These are phyloP conservation scores for Neurospora sp. DNA, from an alignment of 495 filamentous ascomycete genomes.

Conservation along the genomic window DNA sequence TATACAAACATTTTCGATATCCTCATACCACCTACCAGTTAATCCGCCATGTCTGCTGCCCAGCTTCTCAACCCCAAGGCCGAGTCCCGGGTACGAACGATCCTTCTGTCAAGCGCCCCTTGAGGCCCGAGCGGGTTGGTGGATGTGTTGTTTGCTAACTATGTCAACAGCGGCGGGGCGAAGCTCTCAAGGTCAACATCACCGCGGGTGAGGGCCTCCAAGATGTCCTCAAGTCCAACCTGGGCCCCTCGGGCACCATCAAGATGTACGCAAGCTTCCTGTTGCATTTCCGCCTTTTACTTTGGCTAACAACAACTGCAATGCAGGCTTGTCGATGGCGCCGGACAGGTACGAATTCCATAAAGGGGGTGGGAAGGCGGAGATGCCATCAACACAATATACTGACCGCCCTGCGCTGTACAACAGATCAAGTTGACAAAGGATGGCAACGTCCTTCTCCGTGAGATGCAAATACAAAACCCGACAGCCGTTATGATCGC, in stretches of 20 bases:
- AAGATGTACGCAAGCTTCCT: constrained; percentile 66
- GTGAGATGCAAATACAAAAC: constrained; percentile 95
- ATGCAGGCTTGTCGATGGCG: constrained; percentile 82
- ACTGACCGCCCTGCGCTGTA: background rate
- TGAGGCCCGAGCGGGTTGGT: background rate
- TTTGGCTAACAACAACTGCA: constrained; percentile 19
- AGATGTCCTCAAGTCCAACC: constrained; percentile 92
- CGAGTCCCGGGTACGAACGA: constrained; percentile 70
- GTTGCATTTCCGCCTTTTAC: background rate
- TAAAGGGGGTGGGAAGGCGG: constrained; percentile 1
- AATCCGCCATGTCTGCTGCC: constrained; percentile 66
- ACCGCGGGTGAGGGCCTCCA: constrained; percentile 88
- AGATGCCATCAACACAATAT: background rate
- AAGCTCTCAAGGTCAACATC: constrained; percentile 95
- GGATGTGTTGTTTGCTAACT: constrained; percentile 13
- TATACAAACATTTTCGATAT: background rate
- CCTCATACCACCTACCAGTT: constrained; percentile 1
- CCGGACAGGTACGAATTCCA: constrained; percentile 63
- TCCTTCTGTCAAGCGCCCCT: background rate
- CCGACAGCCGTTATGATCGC: constrained; percentile 97
- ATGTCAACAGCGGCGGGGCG: constrained; percentile 67
- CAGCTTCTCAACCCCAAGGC: constrained; percentile 97
- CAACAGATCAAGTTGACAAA: constrained; percentile 95
- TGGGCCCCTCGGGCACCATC: constrained; percentile 87
- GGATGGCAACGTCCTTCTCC: constrained; percentile 89